Evolutionary conservation across 441 rosid species (phyloP), one percentile per base, ranked within the genome.

Genomic region (Aquilaria agallochum): DNA sequence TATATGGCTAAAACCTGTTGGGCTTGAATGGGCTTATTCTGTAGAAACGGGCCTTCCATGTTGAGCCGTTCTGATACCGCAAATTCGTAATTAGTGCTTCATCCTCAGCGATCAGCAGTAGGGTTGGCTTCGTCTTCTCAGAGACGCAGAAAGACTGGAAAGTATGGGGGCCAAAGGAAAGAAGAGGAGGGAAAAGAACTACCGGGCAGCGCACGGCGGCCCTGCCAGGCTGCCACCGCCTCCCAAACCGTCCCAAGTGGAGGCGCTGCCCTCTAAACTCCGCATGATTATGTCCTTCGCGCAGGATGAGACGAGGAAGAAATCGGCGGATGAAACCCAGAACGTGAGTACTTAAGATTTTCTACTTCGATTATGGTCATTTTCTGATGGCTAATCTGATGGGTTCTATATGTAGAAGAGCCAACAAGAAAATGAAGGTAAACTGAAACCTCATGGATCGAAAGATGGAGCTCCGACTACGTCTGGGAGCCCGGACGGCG

Each of bases 161-260:
- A 69, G 60, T 68, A 91, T 90, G 98, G 96, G 82, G 67, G 92
- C 95, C 52, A 88, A 93, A 74, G 97, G 95, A 51, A 76, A 72
- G 69, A 83, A 71, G 56, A 79, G 98, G 60, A 79, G 97, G 79
- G 93, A 87, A 74, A 91, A 84, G 73, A 94, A 94, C 74, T 90
- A 83, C 70, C 53, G 59, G 62, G 93, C 90, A 4, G 91, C 92
- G 14, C 98, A 93, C 68, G 96, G 95, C 53, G 89, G 87, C 14
- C 67, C 74, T 55, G 63, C 72, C 44, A 70, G 84, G 9, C 92
- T 87, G 10, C 97, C 96, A 49, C 96, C 96, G 31, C 93, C 97
- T 1, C 97, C 98, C 48, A 78, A 87, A 60, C 80, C 74, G 62
- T 77, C 90, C n/a, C 75, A 84, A 65, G 73, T 78, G 56, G 94